Conservation (phyloP, 306 rosid species). For the Sophora flavescens region DNA sequence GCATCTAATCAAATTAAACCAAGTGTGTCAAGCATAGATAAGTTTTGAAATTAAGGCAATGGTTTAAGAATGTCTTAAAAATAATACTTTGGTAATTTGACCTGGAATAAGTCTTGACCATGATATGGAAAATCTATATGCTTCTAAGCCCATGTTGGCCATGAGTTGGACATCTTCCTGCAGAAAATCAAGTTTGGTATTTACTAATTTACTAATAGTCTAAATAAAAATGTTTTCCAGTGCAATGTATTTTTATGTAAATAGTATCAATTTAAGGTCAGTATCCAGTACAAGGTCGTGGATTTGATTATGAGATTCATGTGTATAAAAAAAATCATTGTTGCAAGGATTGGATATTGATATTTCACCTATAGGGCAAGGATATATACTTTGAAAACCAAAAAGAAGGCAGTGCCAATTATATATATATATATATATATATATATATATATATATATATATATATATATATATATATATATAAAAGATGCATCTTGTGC, state of each 20-base stretch:
- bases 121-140: constrained; percentile 54
- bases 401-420: no score
- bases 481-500: neutral
- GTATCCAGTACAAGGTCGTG: neutral
- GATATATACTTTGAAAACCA: no score
- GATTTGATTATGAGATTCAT: no score
- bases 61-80: neutral
- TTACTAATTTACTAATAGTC: neutral
- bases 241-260: neutral
- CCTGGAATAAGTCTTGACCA: constrained; percentile 56
- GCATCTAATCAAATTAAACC: neutral
- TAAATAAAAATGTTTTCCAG: neutral
- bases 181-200: neutral
- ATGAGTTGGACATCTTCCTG: constrained; percentile 55
- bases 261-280: neutral
- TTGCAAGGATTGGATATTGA: no score
- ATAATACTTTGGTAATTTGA: neutral
- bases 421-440: no score
- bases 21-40: neutral
- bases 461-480: no score
- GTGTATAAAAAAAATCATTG: no score
- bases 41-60: constrained; percentile 6
- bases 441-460: no score
- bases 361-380: no score
- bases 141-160: constrained; percentile 49